These are phyloP conservation scores for Nyssa sinensis DNA, from an alignment of 148 eudicot genomes.

Conservation along the genomic window DNA sequence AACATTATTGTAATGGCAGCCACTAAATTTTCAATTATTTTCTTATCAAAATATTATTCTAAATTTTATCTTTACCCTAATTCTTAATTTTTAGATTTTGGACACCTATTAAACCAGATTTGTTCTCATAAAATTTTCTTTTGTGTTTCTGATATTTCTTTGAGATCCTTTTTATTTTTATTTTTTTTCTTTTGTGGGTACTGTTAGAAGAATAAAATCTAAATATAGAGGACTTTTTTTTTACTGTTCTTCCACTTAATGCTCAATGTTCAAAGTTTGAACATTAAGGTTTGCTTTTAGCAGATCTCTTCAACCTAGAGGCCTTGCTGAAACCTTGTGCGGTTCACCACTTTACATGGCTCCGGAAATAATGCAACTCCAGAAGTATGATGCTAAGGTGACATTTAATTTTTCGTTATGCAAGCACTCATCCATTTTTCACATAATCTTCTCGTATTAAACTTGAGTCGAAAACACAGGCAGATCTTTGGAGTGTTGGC, in stretches of 20 bases:
- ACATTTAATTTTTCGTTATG: conserved; percentile 16
- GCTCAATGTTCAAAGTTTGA: background rate
- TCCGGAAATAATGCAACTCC: conserved; percentile 95
- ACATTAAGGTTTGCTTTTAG: conserved; percentile 19
- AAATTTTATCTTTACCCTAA: no score
- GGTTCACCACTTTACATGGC: conserved; percentile 99
- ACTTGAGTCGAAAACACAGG: conserved; percentile 57
- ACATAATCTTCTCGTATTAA: conserved; percentile 18
- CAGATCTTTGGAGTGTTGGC: conserved; percentile 99
- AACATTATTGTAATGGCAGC: background rate
- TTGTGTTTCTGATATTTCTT: background rate
- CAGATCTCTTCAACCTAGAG: conserved; percentile 94
- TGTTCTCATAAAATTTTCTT: background rate
- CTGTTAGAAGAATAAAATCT: no score
- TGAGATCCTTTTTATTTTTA: background rate
- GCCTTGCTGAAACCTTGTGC: conserved; percentile 94
- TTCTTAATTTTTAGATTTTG: background rate
- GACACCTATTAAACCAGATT: background rate
- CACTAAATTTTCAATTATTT: background rate
- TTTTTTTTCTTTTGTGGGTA: no score
- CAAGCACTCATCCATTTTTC: conserved; percentile 4
- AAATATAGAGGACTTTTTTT: background rate
- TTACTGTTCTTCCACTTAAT: background rate
- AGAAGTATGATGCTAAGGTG: conserved; percentile 99
- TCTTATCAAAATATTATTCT: background rate